These are phyloP conservation scores for Plantago major DNA, from an alignment of 257 asterid species.

Conservation along the genomic window DNA sequence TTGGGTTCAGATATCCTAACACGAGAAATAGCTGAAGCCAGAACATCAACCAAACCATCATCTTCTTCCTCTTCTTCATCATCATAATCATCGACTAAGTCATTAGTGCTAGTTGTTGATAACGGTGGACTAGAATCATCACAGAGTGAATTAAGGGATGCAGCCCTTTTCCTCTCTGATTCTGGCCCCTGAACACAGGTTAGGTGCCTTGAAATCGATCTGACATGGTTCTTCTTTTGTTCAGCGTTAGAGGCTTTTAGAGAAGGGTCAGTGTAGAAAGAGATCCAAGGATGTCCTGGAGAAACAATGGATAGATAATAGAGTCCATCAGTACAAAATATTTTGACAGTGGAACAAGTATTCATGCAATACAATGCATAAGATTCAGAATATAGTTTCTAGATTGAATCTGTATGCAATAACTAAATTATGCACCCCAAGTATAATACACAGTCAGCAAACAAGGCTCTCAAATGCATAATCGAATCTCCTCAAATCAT, in stretches of 20 bases:
- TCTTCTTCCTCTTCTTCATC: constrained; percentile 32
- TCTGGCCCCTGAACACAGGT: constrained; percentile 35
- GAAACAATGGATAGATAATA: constrained; percentile 2
- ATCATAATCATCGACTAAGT: constrained; percentile 23
- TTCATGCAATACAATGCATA: too few species aligned
- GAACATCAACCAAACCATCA: constrained; percentile 38
- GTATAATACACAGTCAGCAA: too few species aligned
- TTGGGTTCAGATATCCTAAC: constrained; percentile 52
- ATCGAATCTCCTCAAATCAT: too few species aligned
- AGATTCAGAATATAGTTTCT: too few species aligned
- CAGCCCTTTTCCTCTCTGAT: constrained; percentile 49
- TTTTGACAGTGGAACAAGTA: too few species aligned
- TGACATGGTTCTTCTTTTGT: constrained; percentile 30
- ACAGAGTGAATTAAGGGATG: constrained; percentile 24
- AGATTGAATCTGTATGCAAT: too few species aligned
- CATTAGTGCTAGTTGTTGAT: constrained; percentile 22
- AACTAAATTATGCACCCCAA: too few species aligned
- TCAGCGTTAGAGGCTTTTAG: constrained; percentile 25
- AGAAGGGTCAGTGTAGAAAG: constrained; percentile 39
- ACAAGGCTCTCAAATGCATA: too few species aligned
- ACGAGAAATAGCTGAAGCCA: constrained; percentile 48
- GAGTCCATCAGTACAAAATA: background rate
- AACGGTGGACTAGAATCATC: constrained; percentile 34
- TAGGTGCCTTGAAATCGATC: constrained; percentile 37
- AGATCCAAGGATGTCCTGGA: constrained; percentile 69